phyloP scores from a whole-genome alignment of 108 stramenopile genomes.

The Chaetoceros muelleri region DNA sequence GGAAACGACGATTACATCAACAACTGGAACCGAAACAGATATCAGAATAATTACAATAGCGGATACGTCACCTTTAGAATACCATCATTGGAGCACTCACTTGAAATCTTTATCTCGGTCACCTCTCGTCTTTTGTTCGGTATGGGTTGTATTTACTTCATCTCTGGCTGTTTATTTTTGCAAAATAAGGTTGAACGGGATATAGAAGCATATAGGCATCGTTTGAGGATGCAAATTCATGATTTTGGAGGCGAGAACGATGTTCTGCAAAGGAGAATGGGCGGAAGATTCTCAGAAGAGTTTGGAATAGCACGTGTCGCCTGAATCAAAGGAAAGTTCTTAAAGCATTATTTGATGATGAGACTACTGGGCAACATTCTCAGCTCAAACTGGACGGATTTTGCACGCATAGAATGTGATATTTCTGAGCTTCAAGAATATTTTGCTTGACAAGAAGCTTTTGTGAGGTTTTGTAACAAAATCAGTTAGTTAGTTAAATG shows the following conservation, averaged over 20 bases:
- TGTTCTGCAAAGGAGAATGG: neutral
- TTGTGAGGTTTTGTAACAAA: too few species aligned
- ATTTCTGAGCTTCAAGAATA: too few species aligned
- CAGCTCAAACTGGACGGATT: too few species aligned
- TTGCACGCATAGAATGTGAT: too few species aligned
- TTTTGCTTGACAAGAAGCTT: too few species aligned
- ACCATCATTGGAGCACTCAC: neutral
- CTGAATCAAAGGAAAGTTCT: too few species aligned
- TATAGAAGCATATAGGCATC: neutral
- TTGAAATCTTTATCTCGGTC: neutral
- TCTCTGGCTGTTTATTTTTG: neutral
- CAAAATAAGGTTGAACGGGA: neutral
- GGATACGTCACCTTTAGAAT: neutral
- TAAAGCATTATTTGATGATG: too few species aligned
- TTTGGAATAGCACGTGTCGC: neutral
- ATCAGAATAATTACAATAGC: neutral
- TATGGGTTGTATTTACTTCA: neutral
- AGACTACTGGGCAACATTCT: too few species aligned
- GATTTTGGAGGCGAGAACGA: neutral
- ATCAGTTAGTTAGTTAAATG: too few species aligned
- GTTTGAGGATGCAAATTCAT: neutral
- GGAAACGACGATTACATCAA: neutral
- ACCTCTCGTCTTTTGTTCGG: neutral
- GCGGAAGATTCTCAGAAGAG: neutral
- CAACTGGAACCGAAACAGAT: neutral